Percentiles rank a stretch among this genome's conserved stretches.
These are phyloP conservation scores for Microdochium paspali DNA, from an alignment of 2,329 filamentous ascomycete genomes.

Conservation along the genomic window DNA sequence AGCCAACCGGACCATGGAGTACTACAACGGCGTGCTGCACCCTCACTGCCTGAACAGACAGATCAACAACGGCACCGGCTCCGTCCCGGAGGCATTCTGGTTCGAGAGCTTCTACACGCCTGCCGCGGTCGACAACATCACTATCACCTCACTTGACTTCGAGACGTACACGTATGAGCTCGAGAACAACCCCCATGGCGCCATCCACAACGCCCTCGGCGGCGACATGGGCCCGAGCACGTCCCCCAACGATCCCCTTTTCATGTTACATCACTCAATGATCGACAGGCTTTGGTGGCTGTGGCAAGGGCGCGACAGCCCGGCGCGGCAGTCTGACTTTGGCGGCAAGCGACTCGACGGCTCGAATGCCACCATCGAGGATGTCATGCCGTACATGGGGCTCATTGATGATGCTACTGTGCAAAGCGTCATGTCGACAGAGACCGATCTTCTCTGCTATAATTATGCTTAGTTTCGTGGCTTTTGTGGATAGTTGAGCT, in stretches of 20 bases:
- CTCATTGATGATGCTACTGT: no score
- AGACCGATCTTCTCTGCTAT: no score
- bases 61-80: constrained; percentile 17
- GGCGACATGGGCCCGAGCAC: constrained; percentile 31
- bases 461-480: no score
- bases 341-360: no score
- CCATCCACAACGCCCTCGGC: constrained; percentile 19
- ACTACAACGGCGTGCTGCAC: constrained; percentile 25
- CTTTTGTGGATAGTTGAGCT: no score
- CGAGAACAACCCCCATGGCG: constrained; percentile 21
- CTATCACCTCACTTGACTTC: constrained; percentile 16
- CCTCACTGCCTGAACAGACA: constrained; percentile 6
- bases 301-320: no score
- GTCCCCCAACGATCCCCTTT: constrained; percentile 21
- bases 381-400: no score
- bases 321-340: no score
- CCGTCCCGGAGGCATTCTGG: constrained; percentile 25
- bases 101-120: constrained; percentile 17
- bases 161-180: constrained; percentile 25
- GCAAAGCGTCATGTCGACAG: no score
- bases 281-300: constrained; percentile 18
- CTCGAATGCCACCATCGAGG: no score
- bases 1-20: constrained; percentile 27
- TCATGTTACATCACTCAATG: constrained; percentile 20
- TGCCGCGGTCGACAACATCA: constrained; percentile 19